Conservation (phyloP, 106 monocot species). For the Allium fistulosum region DNA sequence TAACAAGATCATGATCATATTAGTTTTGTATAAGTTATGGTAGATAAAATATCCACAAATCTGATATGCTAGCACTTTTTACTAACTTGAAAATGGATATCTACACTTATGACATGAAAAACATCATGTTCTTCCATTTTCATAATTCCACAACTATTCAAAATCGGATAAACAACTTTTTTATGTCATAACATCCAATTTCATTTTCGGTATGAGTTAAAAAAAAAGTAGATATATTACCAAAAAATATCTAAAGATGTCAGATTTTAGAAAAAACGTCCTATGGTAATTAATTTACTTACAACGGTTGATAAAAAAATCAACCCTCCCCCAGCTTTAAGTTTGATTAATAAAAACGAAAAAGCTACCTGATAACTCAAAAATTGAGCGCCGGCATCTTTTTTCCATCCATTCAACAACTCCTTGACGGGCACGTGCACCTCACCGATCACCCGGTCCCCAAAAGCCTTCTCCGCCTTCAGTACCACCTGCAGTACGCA, state of each 20-base stretch:
- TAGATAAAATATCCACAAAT: no score
- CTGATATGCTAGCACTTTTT: background rate
- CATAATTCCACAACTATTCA: background rate
- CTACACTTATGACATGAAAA: background rate
- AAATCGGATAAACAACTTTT: background rate
- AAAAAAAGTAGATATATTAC: no score
- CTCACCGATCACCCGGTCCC: conserved; percentile 87
- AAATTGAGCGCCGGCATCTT: conserved; percentile 10
- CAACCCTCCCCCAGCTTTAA: no score
- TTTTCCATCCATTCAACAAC: conserved; percentile 25
- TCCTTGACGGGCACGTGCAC: conserved; percentile 62
- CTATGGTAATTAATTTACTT: no score
- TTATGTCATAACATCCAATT: background rate
- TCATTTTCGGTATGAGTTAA: no score
- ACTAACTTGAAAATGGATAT: no score
- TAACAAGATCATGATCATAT: background rate
- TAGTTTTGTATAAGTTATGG: no score
- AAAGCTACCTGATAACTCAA: conserved; percentile 20
- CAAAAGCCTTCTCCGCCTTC: conserved; percentile 47
- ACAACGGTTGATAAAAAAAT: no score
- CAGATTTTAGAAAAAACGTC: no score
- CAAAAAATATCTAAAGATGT: no score
- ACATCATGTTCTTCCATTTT: background rate
- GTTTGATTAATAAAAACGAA: background rate
- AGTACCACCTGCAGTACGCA: conserved; percentile 42